Conservation (phyloP, 1,284 basidiomycete genomes). For the Ustilago hordei region DNA sequence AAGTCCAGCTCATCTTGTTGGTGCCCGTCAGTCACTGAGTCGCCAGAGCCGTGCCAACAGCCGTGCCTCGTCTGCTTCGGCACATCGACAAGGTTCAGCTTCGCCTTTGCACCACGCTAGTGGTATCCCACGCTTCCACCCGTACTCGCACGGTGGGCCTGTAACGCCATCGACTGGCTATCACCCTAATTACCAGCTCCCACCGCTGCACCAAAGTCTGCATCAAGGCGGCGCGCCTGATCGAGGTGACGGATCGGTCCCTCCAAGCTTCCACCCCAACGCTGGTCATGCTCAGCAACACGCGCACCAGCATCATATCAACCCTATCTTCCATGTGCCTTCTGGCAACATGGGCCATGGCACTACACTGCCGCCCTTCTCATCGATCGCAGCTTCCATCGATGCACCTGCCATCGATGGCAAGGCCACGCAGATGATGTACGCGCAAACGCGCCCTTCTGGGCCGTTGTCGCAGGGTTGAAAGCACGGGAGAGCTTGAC, state of each 20-base stretch:
- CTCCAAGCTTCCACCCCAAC: conserved; percentile 15
- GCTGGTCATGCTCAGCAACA: conserved; percentile 23
- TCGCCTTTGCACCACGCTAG: conserved; percentile 63
- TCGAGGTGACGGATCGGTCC: conserved; percentile 17
- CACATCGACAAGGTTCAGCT: conserved; percentile 60
- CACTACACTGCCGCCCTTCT: conserved; percentile 56
- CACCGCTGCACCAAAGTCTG: conserved; percentile 46
- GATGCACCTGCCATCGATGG: conserved; percentile 33
- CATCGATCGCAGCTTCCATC: conserved; percentile 55
- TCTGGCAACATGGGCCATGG: conserved; percentile 25
- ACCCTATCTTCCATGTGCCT: conserved; percentile 58
- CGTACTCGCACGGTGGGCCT: conserved; percentile 56
- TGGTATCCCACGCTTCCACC: conserved; percentile 63
- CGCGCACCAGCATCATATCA: conserved; percentile 43
- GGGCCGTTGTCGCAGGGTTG: conserved; percentile 35
- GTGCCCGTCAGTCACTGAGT: conserved; percentile 51
- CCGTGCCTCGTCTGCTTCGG: conserved; percentile 59
- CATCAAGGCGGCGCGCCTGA: conserved; percentile 21
- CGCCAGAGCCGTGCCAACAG: conserved; percentile 59
- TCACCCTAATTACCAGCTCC: conserved; percentile 46
- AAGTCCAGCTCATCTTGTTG: conserved; percentile 47
- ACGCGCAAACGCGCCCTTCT: conserved; percentile 29
- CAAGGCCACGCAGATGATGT: conserved; percentile 42
- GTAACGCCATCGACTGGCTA: conserved; percentile 34
- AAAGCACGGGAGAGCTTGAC: not conserved